Percentiles rank a stretch among this genome's conserved stretches.
Evolutionary conservation across 2,329 filamentous ascomycete species (phyloP).

Genomic region (Corynespora cassiicola): DNA sequence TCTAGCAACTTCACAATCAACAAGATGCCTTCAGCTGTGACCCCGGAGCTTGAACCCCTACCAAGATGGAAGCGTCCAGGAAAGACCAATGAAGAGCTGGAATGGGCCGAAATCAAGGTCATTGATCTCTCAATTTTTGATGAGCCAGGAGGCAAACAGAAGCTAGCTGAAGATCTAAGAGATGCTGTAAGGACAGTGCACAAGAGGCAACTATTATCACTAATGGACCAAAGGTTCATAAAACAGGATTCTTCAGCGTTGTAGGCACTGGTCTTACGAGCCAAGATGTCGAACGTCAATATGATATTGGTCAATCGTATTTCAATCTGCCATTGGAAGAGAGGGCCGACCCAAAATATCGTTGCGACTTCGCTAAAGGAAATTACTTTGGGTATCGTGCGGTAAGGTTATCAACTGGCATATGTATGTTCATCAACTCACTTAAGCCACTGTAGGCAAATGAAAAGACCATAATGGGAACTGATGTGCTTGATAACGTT

Average conservation of each 20-base stretch:
- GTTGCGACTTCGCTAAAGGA: slow-evolving; percentile 35
- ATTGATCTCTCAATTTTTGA: slow-evolving; percentile 59
- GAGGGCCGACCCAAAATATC: slow-evolving; percentile 34
- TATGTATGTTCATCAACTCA: no score
- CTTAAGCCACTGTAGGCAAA: slow-evolving; percentile 19
- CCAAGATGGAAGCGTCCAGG: slow-evolving; percentile 33
- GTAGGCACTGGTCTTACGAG: slow-evolving; percentile 36
- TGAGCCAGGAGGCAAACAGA: slow-evolving; percentile 60
- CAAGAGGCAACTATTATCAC: slow-evolving; percentile 2
- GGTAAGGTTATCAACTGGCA: slow-evolving; percentile 12
- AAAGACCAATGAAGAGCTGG: slow-evolving; percentile 29
- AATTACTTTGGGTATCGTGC: slow-evolving; percentile 41
- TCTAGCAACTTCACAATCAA: neutral
- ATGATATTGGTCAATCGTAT: slow-evolving; percentile 39
- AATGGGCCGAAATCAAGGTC: slow-evolving; percentile 38
- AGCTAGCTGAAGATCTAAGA: slow-evolving; percentile 60
- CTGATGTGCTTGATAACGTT: slow-evolving; percentile 34
- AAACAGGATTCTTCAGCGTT: slow-evolving; percentile 40
- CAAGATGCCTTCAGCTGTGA: slow-evolving; percentile 31
- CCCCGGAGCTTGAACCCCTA: slow-evolving; percentile 18
- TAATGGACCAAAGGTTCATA: slow-evolving; percentile 21
- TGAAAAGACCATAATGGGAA: slow-evolving; percentile 40
- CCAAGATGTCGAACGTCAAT: slow-evolving; percentile 37
- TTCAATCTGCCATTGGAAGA: slow-evolving; percentile 37
- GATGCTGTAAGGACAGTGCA: slow-evolving; percentile 52